phyloP scores from a whole-genome alignment of 1,284 basidiomycete species.

The Neotropicomus parvogracilis region DNA sequence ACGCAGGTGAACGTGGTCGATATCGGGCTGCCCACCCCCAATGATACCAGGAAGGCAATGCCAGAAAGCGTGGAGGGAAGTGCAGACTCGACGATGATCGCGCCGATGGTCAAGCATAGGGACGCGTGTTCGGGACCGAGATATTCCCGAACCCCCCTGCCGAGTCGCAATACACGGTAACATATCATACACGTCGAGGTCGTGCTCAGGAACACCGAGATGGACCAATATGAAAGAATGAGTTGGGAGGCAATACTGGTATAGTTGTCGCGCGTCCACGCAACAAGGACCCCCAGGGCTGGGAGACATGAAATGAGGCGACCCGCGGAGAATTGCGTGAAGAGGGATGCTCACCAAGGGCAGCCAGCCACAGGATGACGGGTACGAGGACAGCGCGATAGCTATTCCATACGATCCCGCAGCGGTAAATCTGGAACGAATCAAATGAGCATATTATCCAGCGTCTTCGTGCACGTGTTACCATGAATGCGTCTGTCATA shows the following conservation, averaged over 20 bases:
- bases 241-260: background rate
- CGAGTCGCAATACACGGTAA: background rate
- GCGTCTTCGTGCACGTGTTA: background rate
- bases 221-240: background rate
- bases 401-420: background rate
- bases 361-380: background rate
- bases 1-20: background rate
- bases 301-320: background rate
- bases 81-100: slow-evolving; percentile 1
- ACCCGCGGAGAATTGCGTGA: too few relatives aligned
- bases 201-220: background rate
- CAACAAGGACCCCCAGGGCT: background rate
- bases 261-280: background rate
- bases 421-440: background rate
- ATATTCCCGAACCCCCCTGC: background rate
- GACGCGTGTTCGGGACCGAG: background rate
- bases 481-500: background rate
- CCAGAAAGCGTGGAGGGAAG: background rate
- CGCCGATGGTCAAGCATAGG: background rate
- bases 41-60: background rate
- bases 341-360: background rate
- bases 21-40: background rate
- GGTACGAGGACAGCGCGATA: background rate
- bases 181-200: background rate
- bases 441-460: background rate